A percentile compares a stretch with the other conserved stretches of the same genome.
Conservation (phyloP, 768 basidiomycete species). For the Podaxis carcinomalis region DNA sequence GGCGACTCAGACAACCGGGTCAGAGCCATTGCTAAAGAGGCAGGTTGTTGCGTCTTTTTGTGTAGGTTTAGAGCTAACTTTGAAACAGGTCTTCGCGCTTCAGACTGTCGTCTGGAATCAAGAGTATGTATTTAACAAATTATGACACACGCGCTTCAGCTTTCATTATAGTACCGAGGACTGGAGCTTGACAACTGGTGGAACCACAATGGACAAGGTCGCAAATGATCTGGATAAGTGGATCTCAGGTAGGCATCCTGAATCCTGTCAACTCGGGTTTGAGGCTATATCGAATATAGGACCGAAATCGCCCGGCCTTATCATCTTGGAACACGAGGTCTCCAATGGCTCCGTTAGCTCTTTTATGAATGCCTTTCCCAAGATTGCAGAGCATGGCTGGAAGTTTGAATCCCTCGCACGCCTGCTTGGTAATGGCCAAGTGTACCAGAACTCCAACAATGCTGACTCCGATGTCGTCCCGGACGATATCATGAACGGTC, state of each 20-base stretch:
- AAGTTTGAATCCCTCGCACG: constrained; percentile 51
- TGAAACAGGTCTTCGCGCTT: constrained; percentile 60
- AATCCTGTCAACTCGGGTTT: not conserved
- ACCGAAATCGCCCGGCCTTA: constrained; percentile 72
- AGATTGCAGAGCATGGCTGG: constrained; percentile 72
- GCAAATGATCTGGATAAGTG: constrained; percentile 48
- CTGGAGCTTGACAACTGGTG: constrained; percentile 55
- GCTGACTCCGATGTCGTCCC: constrained; percentile 25
- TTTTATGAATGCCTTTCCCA: constrained; percentile 63
- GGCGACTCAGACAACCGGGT: constrained; percentile 85
- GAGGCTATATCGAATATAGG: constrained; percentile 26
- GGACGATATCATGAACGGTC: constrained; percentile 7
- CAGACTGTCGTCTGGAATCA: constrained; percentile 88
- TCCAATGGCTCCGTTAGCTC: constrained; percentile 52
- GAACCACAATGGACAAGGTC: constrained; percentile 45
- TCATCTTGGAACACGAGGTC: constrained; percentile 84
- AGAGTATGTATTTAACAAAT: constrained; percentile 48
- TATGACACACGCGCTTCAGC: not conserved
- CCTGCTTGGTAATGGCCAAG: constrained; percentile 30
- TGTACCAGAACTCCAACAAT: constrained; percentile 45
- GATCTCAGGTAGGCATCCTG: constrained; percentile 39
- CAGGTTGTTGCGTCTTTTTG: constrained; percentile 22
- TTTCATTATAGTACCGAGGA: constrained; percentile 54
- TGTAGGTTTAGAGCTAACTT: not conserved
- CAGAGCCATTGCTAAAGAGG: constrained; percentile 77